phyloP scores from a whole-genome alignment of 768 basidiomycete genomes.

The Sporobolomyces roseus region DNA sequence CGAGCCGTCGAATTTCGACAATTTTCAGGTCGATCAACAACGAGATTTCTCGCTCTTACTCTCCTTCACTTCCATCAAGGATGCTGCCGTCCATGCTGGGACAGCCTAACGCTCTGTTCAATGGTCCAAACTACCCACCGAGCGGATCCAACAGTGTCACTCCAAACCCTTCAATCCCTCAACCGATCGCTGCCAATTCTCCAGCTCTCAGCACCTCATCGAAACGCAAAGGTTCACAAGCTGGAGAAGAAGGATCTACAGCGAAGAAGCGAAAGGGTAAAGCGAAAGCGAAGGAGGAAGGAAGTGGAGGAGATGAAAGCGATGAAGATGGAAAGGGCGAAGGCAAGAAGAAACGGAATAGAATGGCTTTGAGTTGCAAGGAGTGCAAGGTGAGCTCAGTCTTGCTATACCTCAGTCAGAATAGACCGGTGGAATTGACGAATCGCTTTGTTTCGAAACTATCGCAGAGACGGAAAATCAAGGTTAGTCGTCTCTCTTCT shows the following conservation, averaged over 20 bases:
- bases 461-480: conserved; percentile 25
- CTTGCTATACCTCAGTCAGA: background rate
- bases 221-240: background rate
- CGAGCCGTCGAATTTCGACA: too few species aligned
- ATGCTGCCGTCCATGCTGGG: background rate
- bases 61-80: too few species aligned
- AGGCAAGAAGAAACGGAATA: conserved; percentile 31
- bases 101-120: background rate
- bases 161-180: background rate
- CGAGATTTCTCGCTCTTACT: too few species aligned
- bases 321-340: background rate
- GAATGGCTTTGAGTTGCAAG: conserved; percentile 36
- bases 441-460: background rate
- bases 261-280: conserved; percentile 10
- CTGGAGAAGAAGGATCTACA: background rate
- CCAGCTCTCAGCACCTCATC: conserved; percentile 9
- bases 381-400: conserved; percentile 23
- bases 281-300: background rate
- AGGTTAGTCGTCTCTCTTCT: background rate
- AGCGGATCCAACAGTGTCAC: background rate
- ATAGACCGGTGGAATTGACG: background rate
- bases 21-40: too few species aligned
- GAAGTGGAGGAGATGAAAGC: background rate
- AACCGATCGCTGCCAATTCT: background rate
- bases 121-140: background rate